Base-by-base conservation (phyloP, 176 grass and related monocot species). In the Avena eriantha region DNA sequence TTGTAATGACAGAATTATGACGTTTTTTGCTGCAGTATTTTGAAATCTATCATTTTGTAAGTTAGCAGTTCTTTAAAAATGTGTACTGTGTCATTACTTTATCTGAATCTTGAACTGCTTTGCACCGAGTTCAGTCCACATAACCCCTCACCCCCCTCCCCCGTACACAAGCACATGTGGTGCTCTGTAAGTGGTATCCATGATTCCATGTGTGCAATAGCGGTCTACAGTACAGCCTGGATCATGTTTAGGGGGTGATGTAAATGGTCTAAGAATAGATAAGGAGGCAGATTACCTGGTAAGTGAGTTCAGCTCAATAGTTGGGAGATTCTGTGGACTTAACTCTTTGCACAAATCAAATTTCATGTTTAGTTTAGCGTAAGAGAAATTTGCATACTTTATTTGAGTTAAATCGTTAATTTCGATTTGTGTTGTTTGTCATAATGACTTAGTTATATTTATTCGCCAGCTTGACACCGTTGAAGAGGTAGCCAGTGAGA, bases 381-480 rank as follows among this genome's bases (percentile, higher is more conserved):
- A 68, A 81, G 17, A 69, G 41, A 81, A 61, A 8, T 77, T 72
- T 84, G 47, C 41, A 21, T 77, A 55, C 31, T 78, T 83, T 16
- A 65, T 67, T 74, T 84, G 29, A 43, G 16, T 87, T 88, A 21
- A 49, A 51, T 69, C 76, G 15, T 82, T 53, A 4, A 41, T 80
- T 77, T 76, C 26, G 16, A 29, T 72, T 69, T 67, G 31, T 47
- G 13, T 70, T 73, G n/a, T 86, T 73, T 89, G 69, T 33, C 24
- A 69, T 66, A 69, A 65, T 85, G 18, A 71, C 81, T 39, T 39
- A 4, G 18, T 67, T 73, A 59, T 86, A 34, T 69, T 83, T 68
- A 24, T 70, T 72, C 24, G 23, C 80, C 84, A 95, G 95, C 87
- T 84, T 89, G 88, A 86, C n/a, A 66, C 83, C 50, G 35, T 21